phyloP scores from a whole-genome alignment of 306 rosid genomes.

The Senna tora region DNA sequence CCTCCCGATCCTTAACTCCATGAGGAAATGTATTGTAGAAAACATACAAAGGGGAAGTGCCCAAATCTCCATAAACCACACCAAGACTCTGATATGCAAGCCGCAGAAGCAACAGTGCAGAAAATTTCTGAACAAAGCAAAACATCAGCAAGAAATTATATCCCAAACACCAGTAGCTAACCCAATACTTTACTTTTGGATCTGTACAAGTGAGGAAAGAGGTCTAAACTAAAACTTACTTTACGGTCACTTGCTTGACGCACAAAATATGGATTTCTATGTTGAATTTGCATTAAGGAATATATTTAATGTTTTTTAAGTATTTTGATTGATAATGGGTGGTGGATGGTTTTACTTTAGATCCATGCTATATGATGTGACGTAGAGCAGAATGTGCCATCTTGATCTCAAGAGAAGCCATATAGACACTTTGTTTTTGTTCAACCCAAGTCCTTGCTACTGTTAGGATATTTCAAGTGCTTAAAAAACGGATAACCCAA shows the following conservation, averaged over 20 bases:
- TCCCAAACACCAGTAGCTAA: constrained; percentile 11
- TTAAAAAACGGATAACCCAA: constrained; percentile 14
- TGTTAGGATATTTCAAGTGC: constrained; percentile 9
- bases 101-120: constrained; percentile 73
- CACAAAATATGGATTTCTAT: background rate
- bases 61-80: constrained; percentile 96
- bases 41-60: constrained; percentile 94
- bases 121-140: constrained; percentile 66
- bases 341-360: background rate
- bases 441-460: constrained; percentile 20
- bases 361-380: background rate
- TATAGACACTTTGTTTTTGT: constrained; percentile 23
- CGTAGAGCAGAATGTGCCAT: constrained; percentile 10
- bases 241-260: background rate
- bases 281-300: background rate
- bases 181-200: background rate
- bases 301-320: constrained; percentile 13
- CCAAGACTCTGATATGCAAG: constrained; percentile 98
- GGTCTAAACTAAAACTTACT: background rate
- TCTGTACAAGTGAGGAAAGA: background rate
- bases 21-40: constrained; percentile 89
- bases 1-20: constrained; percentile 63
- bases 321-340: background rate
- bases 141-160: constrained; percentile 40
- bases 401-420: constrained; percentile 1